These are phyloP conservation scores for Dioszegia crocea DNA, from an alignment of 768 basidiomycete genomes.

Conservation along the genomic window DNA sequence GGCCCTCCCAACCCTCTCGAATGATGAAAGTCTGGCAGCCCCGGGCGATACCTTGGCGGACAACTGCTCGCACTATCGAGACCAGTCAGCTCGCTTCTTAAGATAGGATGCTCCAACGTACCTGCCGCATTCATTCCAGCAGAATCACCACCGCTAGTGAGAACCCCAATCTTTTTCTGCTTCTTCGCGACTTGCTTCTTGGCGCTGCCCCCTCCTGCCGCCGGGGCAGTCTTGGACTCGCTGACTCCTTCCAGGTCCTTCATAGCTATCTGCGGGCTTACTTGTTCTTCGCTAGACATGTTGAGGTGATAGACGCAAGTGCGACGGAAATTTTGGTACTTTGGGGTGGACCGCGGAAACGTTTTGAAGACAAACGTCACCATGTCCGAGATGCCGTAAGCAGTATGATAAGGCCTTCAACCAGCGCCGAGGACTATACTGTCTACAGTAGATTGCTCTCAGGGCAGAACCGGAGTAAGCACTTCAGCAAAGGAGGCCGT, in stretches of 20 bases:
- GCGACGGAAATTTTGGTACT: neutral
- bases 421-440: no score
- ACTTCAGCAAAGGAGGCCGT: no score
- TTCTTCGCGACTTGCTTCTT: conserved; percentile 59
- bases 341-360: neutral
- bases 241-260: conserved; percentile 27
- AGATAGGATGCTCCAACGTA: no score
- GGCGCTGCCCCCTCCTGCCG: neutral
- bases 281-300: neutral
- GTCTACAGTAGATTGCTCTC: no score
- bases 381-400: no score
- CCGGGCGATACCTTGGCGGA: conserved; percentile 86
- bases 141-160: conserved; percentile 95
- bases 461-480: no score
- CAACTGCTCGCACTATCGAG: conserved; percentile 80
- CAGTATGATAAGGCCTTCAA: no score
- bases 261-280: neutral
- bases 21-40: conserved; percentile 95
- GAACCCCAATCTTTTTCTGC: conserved; percentile 82
- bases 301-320: neutral
- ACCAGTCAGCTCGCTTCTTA: no score
- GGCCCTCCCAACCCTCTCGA: conserved; percentile 96
- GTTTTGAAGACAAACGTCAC: no score
- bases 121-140: conserved; percentile 61
- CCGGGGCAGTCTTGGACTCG: conserved; percentile 11